These are phyloP conservation scores for Arthrocladium fulminans DNA, from an alignment of 2,329 filamentous ascomycete species.

Conservation along the genomic window DNA sequence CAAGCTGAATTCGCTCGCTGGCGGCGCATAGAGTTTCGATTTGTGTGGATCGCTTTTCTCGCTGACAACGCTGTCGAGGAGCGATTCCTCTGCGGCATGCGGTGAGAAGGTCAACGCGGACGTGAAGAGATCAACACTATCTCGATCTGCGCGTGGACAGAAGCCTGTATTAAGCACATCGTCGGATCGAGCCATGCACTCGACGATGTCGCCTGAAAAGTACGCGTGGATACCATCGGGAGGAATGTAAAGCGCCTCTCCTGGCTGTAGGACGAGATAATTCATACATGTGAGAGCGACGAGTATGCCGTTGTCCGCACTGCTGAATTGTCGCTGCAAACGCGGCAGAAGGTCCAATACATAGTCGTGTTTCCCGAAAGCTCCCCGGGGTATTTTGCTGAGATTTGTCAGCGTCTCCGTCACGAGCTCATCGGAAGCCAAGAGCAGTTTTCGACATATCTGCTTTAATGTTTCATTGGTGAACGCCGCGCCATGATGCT, in stretches of 20 bases:
- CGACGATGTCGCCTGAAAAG: conserved; percentile 63
- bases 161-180: conserved; percentile 69
- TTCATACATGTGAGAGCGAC: conserved; percentile 69
- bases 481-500: conserved; percentile 44
- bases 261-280: conserved; percentile 55
- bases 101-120: conserved; percentile 56
- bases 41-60: conserved; percentile 48
- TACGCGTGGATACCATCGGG: conserved; percentile 69
- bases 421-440: conserved; percentile 45
- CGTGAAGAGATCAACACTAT: conserved; percentile 56
- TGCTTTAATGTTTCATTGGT: conserved; percentile 51
- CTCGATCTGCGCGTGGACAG: conserved; percentile 57
- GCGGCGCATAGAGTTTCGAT: conserved; percentile 56
- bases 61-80: conserved; percentile 44
- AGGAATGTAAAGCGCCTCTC: conserved; percentile 61
- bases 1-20: conserved; percentile 64
- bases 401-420: conserved; percentile 46
- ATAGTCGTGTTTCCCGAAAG: conserved; percentile 47
- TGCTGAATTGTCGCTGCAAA: conserved; percentile 55
- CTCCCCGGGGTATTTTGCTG: conserved; percentile 37
- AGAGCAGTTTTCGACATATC: conserved; percentile 48
- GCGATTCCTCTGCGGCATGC: conserved; percentile 49
- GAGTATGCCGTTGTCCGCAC: conserved; percentile 56
- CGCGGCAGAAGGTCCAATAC: conserved; percentile 57
- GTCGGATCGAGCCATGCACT: conserved; percentile 69